These are phyloP conservation scores for Globisporangium nagaii DNA, from an alignment of 352 stramenopile genomes.

Conservation along the genomic window DNA sequence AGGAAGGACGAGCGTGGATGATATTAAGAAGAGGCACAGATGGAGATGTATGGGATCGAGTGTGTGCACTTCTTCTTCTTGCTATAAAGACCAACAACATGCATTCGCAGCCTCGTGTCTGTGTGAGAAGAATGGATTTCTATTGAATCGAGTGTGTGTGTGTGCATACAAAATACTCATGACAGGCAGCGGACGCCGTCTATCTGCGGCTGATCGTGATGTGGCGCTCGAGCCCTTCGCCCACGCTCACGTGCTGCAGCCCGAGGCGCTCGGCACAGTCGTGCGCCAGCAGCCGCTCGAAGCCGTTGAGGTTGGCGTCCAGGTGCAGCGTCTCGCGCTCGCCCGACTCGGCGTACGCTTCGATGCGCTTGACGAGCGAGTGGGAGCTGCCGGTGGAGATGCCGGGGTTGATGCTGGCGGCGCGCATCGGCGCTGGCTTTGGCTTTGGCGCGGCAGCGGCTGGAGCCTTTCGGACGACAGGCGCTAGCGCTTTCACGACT, in stretches of 20 bases:
- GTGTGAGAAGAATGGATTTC: no score
- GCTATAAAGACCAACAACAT: no score
- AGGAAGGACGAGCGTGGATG: no score
- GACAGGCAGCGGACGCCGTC: no score
- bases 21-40: no score
- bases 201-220: constrained; percentile 47
- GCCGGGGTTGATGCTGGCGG: constrained; percentile 15
- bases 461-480: constrained; percentile 3
- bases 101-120: no score
- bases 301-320: constrained; percentile 73
- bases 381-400: constrained; percentile 68
- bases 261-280: constrained; percentile 77
- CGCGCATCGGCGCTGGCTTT: constrained; percentile 7
- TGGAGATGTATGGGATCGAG: no score
- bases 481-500: constrained; percentile 1
- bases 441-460: constrained; percentile 4
- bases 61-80: no score
- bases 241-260: constrained; percentile 62
- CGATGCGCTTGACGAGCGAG: constrained; percentile 82
- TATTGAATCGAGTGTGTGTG: no score
- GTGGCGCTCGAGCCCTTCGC: constrained; percentile 67
- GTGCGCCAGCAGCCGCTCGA: constrained; percentile 76
- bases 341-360: constrained; percentile 54
- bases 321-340: constrained; percentile 49
- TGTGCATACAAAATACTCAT: no score